Conservation (phyloP, 2,329 filamentous ascomycete species). For the Alternaria atra region DNA sequence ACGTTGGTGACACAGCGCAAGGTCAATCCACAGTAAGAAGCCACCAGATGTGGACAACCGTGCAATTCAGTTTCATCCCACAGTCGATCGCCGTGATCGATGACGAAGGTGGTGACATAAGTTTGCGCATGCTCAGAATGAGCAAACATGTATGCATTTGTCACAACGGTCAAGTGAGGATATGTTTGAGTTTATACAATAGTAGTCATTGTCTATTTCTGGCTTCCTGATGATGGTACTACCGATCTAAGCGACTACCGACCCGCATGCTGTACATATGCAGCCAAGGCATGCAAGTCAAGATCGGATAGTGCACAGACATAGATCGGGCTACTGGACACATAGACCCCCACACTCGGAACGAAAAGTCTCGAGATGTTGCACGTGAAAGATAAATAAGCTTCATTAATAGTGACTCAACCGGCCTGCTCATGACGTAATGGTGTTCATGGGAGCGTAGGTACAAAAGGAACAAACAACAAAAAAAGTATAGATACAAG, state of each 20-base stretch:
- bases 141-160: not conserved
- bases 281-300: slow-evolving; percentile 22
- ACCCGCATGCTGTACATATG: slow-evolving; percentile 29
- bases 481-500: slow-evolving; percentile 19
- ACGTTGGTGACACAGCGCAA: slow-evolving; percentile 10
- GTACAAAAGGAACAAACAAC: slow-evolving; percentile 3
- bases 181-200: not conserved
- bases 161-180: not conserved
- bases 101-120: not conserved
- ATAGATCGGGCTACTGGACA: slow-evolving; percentile 1
- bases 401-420: slow-evolving; percentile 23
- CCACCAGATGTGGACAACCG: not conserved
- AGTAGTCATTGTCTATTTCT: not conserved
- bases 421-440: not conserved
- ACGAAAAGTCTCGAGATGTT: not conserved
- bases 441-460: slow-evolving; percentile 6
- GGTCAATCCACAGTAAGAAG: not conserved
- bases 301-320: slow-evolving; percentile 16
- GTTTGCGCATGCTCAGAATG: not conserved
- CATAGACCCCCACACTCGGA: not conserved
- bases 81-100: not conserved
- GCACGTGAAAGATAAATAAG: not conserved
- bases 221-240: not conserved
- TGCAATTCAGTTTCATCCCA: not conserved
- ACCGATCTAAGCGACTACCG: slow-evolving; percentile 13